Percentiles rank a stretch among this genome's conserved stretches.
Conservation (phyloP, 176 grass and related monocot genomes). For the Saccharum officinarum region DNA sequence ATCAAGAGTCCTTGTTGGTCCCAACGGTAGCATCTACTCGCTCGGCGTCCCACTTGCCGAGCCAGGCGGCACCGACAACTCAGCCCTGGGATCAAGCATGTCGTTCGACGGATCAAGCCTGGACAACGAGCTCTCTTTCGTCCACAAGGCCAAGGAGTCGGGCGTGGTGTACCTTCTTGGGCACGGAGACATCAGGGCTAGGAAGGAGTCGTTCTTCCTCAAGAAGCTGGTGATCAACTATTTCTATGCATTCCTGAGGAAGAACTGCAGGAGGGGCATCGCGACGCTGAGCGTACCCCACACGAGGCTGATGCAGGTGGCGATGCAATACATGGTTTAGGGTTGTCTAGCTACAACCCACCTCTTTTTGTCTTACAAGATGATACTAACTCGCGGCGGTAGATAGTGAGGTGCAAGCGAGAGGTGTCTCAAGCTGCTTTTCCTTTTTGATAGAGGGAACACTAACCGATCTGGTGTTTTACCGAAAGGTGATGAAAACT, state of each 20-base stretch:
- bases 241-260: conserved; percentile 90
- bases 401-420: background rate
- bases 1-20: conserved; percentile 74
- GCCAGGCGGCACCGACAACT: conserved; percentile 30
- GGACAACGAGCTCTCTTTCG: conserved; percentile 76
- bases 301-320: conserved; percentile 89
- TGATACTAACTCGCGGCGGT: conserved; percentile 23
- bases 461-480: conserved; percentile 17
- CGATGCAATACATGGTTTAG: conserved; percentile 98
- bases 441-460: conserved; percentile 8
- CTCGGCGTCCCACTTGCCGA: conserved; percentile 56
- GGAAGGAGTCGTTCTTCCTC: conserved; percentile 91
- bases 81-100: conserved; percentile 49
- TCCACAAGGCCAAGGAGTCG: conserved; percentile 81
- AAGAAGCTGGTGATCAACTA: conserved; percentile 99
- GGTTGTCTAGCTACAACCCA: background rate
- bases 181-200: conserved; percentile 80
- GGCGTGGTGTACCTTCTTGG: conserved; percentile 90
- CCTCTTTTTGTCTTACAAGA: background rate
- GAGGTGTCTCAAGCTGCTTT: conserved; percentile 12
- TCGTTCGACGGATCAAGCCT: conserved; percentile 66
- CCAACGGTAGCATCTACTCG: conserved; percentile 69
- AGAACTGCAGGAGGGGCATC: conserved; percentile 87
- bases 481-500: too few relatives aligned
- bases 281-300: conserved; percentile 70